Conservation (phyloP, 495 filamentous ascomycete species). For the Daldinia vernicosa region DNA sequence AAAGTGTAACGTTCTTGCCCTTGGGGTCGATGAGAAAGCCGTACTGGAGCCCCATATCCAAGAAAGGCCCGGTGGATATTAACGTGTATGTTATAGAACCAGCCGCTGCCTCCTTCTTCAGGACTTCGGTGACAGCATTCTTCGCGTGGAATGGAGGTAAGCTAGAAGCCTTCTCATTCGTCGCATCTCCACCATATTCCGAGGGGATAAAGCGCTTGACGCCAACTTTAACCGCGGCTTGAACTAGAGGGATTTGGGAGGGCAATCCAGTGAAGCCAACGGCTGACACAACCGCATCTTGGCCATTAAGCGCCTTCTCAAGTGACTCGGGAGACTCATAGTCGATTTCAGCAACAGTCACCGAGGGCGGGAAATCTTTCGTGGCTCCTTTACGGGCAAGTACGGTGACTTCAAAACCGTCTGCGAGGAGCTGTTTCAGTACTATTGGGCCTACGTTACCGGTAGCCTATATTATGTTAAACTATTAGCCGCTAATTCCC, state of each 20-base stretch:
- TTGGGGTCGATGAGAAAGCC: conserved; percentile 52
- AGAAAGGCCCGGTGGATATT: conserved; percentile 53
- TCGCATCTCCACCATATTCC: conserved; percentile 61
- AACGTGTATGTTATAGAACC: conserved; percentile 55
- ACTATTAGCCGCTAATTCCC: background rate
- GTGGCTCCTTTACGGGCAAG: conserved; percentile 58
- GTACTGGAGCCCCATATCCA: conserved; percentile 51
- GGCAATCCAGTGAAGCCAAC: conserved; percentile 46
- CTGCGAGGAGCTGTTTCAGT: conserved; percentile 59
- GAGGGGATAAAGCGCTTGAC: conserved; percentile 68
- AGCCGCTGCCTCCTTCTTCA: conserved; percentile 43
- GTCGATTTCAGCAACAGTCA: conserved; percentile 57
- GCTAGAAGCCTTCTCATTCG: conserved; percentile 31
- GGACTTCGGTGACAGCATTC: conserved; percentile 48
- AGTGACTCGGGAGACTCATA: conserved; percentile 61
- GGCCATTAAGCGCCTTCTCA: conserved; percentile 54
- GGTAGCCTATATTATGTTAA: conserved; percentile 48
- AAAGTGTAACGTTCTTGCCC: conserved; percentile 50
- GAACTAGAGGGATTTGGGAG: conserved; percentile 59
- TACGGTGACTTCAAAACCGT: conserved; percentile 64
- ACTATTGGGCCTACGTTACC: conserved; percentile 55
- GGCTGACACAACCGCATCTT: conserved; percentile 64
- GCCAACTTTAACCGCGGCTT: conserved; percentile 63
- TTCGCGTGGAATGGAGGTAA: conserved; percentile 54
- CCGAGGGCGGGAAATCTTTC: conserved; percentile 46